These are phyloP conservation scores for Discostella stelligera DNA, from an alignment of 352 stramenopile species.

Conservation along the genomic window DNA sequence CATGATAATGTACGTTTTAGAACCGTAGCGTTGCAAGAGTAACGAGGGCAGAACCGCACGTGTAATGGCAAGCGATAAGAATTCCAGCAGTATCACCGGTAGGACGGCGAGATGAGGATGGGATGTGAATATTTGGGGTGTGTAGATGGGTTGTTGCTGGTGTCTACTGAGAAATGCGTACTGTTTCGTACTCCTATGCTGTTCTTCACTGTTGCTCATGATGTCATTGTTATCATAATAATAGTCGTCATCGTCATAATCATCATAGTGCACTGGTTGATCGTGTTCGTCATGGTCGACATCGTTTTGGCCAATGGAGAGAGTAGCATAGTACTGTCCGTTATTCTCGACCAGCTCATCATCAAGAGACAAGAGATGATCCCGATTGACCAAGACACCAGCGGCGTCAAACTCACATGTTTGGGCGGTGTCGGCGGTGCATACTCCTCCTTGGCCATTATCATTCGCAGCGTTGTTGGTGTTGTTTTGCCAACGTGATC, in stretches of 20 bases:
- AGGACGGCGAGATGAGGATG: constrained; percentile 80
- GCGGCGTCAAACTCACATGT: neutral
- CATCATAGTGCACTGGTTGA: neutral
- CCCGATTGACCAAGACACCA: neutral
- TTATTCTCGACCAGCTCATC: neutral
- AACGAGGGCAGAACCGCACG: constrained; percentile 79
- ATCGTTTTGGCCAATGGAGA: neutral
- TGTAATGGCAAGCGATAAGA: constrained; percentile 80
- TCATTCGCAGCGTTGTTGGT: neutral
- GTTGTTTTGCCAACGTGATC: neutral
- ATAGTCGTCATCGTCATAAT: neutral
- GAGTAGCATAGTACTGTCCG: neutral
- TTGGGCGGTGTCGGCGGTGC: neutral
- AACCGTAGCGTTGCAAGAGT: constrained; percentile 79
- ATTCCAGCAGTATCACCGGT: constrained; percentile 86
- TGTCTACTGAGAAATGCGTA: neutral
- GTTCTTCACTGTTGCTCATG: too few species aligned
- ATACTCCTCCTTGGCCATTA: neutral
- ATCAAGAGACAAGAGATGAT: neutral
- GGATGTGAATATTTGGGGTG: constrained; percentile 14
- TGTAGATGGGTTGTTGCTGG: neutral
- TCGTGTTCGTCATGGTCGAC: neutral
- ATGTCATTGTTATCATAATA: neutral
- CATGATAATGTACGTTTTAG: constrained; percentile 83
- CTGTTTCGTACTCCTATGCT: too few species aligned